Conservation (phyloP, 257 asterid species). For the Solanum chmielewskii region DNA sequence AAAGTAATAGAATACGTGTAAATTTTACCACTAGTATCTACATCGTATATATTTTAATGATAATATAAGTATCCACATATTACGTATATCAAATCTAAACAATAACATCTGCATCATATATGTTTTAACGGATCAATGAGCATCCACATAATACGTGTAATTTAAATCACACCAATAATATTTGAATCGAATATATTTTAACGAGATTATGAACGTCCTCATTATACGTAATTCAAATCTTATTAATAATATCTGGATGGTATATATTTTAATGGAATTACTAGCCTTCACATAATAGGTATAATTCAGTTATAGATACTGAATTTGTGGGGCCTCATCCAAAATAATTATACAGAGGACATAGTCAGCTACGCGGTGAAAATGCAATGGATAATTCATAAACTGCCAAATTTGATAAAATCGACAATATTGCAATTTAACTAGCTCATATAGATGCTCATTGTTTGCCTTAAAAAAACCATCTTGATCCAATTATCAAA, state of each 20-base stretch:
- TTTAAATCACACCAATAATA: too few species aligned
- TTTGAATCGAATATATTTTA: too few species aligned
- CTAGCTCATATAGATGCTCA: background rate
- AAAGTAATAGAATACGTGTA: fast-evolving
- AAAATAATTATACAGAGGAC: background rate
- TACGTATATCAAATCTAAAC: background rate
- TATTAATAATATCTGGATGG: background rate
- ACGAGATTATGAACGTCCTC: too few species aligned
- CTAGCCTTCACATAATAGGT: background rate
- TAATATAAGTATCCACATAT: background rate
- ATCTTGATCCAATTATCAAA: background rate
- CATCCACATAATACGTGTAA: too few species aligned
- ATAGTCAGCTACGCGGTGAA: constrained; percentile 3
- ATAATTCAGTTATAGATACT: background rate
- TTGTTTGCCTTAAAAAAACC: background rate
- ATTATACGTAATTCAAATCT: too few species aligned
- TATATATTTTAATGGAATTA: background rate
- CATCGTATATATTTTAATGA: background rate
- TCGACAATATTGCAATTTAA: background rate
- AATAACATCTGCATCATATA: background rate
- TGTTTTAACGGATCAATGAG: background rate
- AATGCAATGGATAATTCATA: background rate
- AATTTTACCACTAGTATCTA: background rate
- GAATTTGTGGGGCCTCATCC: background rate
- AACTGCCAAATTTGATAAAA: background rate